Conservation (phyloP, 768 basidiomycete species). For the Mycena galericulata region DNA sequence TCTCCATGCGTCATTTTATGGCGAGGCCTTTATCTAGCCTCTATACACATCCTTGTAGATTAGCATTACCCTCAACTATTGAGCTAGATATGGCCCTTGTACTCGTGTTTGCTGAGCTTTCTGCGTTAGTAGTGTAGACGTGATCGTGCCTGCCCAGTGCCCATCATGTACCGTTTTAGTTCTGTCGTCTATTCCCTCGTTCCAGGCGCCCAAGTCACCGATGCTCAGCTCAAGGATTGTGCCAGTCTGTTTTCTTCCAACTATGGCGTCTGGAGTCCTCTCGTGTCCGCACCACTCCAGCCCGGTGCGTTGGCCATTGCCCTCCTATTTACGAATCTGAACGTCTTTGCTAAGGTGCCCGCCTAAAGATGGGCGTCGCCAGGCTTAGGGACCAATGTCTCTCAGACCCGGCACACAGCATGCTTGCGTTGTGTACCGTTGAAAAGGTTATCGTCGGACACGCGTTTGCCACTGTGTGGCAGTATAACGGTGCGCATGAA, state of each 20-base stretch:
- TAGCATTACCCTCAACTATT: slow-evolving; percentile 36
- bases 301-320: slow-evolving; percentile 1
- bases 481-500: slow-evolving; percentile 11
- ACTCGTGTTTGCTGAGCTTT: neutral
- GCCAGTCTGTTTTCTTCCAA: slow-evolving; percentile 9
- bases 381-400: slow-evolving; percentile 3
- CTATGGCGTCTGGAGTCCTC: slow-evolving; percentile 13
- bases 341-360: slow-evolving; percentile 1
- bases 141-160: too few relatives aligned
- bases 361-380: slow-evolving; percentile 5
- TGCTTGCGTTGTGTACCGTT: slow-evolving; percentile 5
- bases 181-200: slow-evolving; percentile 1
- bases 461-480: slow-evolving; percentile 8
- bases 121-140: too few relatives aligned
- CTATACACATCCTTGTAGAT: slow-evolving; percentile 34
- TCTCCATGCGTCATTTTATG: slow-evolving; percentile 33
- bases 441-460: slow-evolving; percentile 3
- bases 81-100: slow-evolving; percentile 34
- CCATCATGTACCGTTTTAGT: neutral
- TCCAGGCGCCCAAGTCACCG: slow-evolving; percentile 4
- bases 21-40: slow-evolving; percentile 36
- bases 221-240: slow-evolving; percentile 6
- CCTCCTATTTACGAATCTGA: neutral
- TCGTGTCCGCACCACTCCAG: slow-evolving; percentile 1
- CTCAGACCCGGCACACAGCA: slow-evolving; percentile 1